These are phyloP conservation scores for Xylariomycetidae sp. DNA, from an alignment of 2,329 filamentous ascomycete species.

Conservation along the genomic window DNA sequence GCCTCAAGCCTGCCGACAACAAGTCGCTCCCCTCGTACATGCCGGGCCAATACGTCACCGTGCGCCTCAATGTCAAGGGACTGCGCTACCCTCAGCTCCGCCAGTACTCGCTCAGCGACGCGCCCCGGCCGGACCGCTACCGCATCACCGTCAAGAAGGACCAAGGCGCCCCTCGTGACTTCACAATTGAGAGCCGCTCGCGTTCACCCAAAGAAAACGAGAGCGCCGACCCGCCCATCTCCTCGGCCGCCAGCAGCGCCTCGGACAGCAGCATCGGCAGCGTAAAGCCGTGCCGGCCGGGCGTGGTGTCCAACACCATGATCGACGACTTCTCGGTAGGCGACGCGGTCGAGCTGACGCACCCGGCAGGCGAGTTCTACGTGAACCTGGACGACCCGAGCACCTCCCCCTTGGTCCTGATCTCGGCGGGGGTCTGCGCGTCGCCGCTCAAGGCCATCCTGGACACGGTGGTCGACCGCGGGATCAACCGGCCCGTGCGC, in stretches of 20 bases:
- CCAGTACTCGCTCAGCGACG: conserved; percentile 68
- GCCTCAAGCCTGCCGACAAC: conserved; percentile 58
- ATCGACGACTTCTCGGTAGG: conserved; percentile 57
- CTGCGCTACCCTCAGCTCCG: conserved; percentile 57
- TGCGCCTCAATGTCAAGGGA: conserved; percentile 51
- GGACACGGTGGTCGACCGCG: conserved; percentile 42
- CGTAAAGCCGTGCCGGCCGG: conserved; percentile 33
- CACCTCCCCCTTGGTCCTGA: conserved; percentile 48
- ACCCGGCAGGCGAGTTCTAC: conserved; percentile 59
- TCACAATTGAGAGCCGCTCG: conserved; percentile 12
- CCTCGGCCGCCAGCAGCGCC: conserved; percentile 25
- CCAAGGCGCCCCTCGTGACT: conserved; percentile 37
- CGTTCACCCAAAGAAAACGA: conserved; percentile 11
- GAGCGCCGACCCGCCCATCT: conserved; percentile 18
- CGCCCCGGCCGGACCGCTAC: conserved; percentile 55
- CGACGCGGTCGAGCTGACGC: conserved; percentile 57
- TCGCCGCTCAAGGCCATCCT: conserved; percentile 57
- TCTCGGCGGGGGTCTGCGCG: conserved; percentile 56
- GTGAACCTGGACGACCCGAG: conserved; percentile 38
- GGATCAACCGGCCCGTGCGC: conserved; percentile 43
- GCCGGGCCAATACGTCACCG: conserved; percentile 67
- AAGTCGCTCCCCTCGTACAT: conserved; percentile 55
- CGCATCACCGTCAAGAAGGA: conserved; percentile 69
- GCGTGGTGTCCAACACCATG: conserved; percentile 64
- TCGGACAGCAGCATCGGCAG: conserved; percentile 27